Evolutionary conservation across 2,329 filamentous ascomycete genomes (phyloP).

Genomic region (Sporothrix mexicana): DNA sequence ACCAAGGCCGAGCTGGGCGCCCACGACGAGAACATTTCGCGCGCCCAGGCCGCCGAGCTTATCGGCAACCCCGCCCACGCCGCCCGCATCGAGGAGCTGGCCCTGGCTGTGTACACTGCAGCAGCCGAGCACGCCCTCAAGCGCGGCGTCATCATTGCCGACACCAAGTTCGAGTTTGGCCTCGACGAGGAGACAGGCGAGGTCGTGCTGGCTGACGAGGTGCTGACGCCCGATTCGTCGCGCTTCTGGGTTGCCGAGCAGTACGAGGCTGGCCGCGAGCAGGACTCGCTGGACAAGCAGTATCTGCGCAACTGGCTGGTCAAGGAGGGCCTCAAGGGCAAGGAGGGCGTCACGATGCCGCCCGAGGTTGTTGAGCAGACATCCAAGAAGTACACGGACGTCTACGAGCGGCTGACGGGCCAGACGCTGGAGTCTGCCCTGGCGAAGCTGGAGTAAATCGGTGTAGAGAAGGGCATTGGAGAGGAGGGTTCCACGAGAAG

Average conservation of each 20-base stretch:
- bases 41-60: slow-evolving; percentile 66
- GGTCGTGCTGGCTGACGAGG: slow-evolving; percentile 81
- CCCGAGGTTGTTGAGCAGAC: slow-evolving; percentile 73
- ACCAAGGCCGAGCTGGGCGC: slow-evolving; percentile 82
- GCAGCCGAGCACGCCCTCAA: slow-evolving; percentile 68
- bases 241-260: slow-evolving; percentile 82
- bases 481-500: neutral
- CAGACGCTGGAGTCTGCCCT: slow-evolving; percentile 50
- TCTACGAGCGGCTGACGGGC: slow-evolving; percentile 72
- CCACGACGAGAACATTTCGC: slow-evolving; percentile 85
- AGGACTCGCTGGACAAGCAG: slow-evolving; percentile 90
- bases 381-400: slow-evolving; percentile 74
- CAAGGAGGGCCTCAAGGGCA: slow-evolving; percentile 73
- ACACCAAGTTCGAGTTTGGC: slow-evolving; percentile 68
- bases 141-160: slow-evolving; percentile 75
- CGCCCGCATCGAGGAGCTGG: slow-evolving; percentile 66
- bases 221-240: slow-evolving; percentile 81
- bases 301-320: slow-evolving; percentile 83
- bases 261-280: slow-evolving; percentile 74
- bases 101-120: slow-evolving; percentile 66
- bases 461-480: no score
- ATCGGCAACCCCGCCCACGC: slow-evolving; percentile 69
- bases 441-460: slow-evolving; percentile 37
- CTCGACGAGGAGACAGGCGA: slow-evolving; percentile 68
- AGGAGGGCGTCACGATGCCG: slow-evolving; percentile 73